Base-by-base conservation (phyloP, 768 basidiomycete genomes). In the Baorangia bicolor region DNA sequence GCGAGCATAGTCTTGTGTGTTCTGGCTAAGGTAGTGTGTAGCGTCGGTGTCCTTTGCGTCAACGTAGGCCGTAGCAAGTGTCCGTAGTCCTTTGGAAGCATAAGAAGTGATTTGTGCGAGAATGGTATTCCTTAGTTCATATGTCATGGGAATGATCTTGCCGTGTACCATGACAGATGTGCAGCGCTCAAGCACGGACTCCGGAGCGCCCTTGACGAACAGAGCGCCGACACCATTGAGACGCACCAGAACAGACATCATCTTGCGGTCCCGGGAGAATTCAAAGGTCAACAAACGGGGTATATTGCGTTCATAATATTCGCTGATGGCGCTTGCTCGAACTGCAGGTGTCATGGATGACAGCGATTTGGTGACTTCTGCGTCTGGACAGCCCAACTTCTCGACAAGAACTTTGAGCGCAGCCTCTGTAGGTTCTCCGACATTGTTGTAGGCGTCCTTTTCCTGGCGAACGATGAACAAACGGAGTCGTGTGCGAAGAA, bases 361-460 rank as follows among this genome's bases (percentile, higher is more conserved):
- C 40, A 95, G 76, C 5, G 85, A 80, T 56, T 84, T 78, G 48
- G 77, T 73, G 25, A 87, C 59, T 60, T 84, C 79, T 8, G 73
- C 71, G 64, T 92, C 83, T 20, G 81, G 74, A 69, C 87, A 88
- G 20, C 90, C 93, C 52, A 98, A 82, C 77, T 98, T 99, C 77
- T 99, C 96, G 23, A 84, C 92, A 18, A 98, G 83, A 40, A 97
- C 94, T 72, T 91, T 94, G 53, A 99, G 81, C 1, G 96, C 96
- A 5, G 96, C 96, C 73, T 99, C 96, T 1, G 96, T 99, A 14
- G 96, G 96, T 75, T 98, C 96, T 25, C 96, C 96, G 44, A 99
- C 82, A 66, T 90, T 94, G 45, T 78, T 71, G 70, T 96, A 98
- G 0, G 76, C 58, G 28, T 79, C 78, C 69, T 90, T 94, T 25